Conservation (phyloP, 1,284 basidiomycete species). For the Heterobasidion irregulare region DNA sequence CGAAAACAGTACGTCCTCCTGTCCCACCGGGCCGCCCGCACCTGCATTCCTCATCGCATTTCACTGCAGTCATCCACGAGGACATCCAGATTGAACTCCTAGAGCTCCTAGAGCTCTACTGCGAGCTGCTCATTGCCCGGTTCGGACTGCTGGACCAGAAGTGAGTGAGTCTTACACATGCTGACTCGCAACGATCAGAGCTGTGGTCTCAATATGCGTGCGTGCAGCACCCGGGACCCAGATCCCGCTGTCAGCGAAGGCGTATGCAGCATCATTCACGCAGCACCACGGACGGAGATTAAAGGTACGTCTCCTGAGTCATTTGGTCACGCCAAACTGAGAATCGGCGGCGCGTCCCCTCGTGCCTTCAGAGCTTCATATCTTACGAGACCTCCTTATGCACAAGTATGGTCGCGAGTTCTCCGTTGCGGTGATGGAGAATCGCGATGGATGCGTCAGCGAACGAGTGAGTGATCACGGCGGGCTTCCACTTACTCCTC, state of each 20-base stretch:
- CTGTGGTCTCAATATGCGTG: conserved; percentile 1
- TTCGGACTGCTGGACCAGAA: conserved; percentile 87
- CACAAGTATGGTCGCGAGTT: conserved; percentile 89
- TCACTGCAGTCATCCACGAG: conserved; percentile 65
- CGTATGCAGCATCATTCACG: conserved; percentile 76
- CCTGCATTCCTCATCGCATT: neutral
- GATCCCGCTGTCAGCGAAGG: conserved; percentile 78
- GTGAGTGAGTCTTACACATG: conserved; percentile 31
- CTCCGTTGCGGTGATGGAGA: conserved; percentile 74
- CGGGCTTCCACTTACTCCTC: neutral
- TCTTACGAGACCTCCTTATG: conserved; percentile 89
- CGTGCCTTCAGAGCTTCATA: conserved; percentile 65
- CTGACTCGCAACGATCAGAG: conserved; percentile 2
- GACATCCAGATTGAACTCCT: conserved; percentile 82
- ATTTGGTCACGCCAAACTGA: neutral
- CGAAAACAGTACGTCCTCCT: conserved; percentile 53
- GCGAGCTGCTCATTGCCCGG: conserved; percentile 86
- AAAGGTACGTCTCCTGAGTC: conserved; percentile 50
- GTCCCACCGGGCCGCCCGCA: neutral
- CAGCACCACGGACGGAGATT: conserved; percentile 84
- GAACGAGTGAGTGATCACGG: conserved; percentile 50
- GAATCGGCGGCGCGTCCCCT: neutral
- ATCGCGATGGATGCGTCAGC: conserved; percentile 71
- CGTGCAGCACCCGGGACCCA: conserved; percentile 63
- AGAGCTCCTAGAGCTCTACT: conserved; percentile 90